These are phyloP conservation scores for Solanum hybrid DNA, from an alignment of 305 asterid genomes.

Conservation along the genomic window DNA sequence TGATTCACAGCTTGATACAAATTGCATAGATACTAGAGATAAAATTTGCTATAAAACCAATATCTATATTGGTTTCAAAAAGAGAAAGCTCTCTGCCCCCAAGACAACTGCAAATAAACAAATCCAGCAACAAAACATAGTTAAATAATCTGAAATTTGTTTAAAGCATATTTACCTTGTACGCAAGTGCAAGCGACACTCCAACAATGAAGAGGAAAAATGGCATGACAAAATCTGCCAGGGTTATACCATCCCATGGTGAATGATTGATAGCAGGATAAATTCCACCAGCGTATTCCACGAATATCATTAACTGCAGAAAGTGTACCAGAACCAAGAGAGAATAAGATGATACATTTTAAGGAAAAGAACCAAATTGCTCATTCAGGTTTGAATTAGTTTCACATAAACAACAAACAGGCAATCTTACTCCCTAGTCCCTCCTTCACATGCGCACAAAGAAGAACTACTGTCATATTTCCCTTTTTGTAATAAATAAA, in stretches of 20 bases:
- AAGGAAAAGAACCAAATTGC: background rate
- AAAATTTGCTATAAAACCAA: background rate
- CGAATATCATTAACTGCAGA: constrained; percentile 61
- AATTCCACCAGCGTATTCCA: constrained; percentile 60
- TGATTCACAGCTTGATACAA: background rate
- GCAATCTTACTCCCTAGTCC: background rate
- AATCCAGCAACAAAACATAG: background rate
- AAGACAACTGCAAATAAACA: background rate
- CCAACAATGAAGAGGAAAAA: constrained; percentile 77
- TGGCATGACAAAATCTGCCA: constrained; percentile 74
- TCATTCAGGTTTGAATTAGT: background rate
- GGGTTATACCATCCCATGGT: constrained; percentile 69
- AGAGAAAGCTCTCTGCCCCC: background rate
- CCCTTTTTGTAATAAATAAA: background rate
- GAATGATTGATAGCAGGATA: constrained; percentile 66
- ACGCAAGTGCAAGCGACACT: constrained; percentile 57
- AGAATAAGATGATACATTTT: background rate
- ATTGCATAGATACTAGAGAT: background rate
- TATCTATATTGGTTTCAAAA: background rate
- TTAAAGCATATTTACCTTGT: constrained; percentile 34
- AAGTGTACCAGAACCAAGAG: background rate
- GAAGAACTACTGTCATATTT: background rate
- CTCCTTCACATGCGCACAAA: background rate
- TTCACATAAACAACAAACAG: background rate
- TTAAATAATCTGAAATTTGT: background rate